phyloP scores from a whole-genome alignment of 768 basidiomycete genomes.

The Infundibulicybe gibba region DNA sequence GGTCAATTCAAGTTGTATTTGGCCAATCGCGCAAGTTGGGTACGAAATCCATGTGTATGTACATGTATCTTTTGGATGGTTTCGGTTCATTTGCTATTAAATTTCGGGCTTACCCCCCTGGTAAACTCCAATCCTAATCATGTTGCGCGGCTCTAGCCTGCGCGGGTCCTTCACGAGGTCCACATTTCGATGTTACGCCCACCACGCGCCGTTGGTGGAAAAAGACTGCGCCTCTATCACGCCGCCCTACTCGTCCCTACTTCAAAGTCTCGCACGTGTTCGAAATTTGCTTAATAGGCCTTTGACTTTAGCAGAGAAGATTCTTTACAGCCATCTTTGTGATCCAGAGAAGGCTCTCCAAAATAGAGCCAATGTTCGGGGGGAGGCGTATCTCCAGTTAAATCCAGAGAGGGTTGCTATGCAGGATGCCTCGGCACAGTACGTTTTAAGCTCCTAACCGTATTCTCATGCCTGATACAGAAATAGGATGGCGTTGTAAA shows the following conservation, averaged over 20 bases:
- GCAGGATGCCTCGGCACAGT: conserved; percentile 94
- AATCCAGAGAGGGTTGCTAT: conserved; percentile 93
- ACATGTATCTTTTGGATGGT: no score
- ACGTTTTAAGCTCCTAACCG: conserved; percentile 25
- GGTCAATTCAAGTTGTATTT: no score
- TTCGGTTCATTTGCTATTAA: no score
- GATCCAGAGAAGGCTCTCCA: conserved; percentile 73
- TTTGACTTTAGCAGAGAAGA: conserved; percentile 95
- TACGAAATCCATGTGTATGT: no score
- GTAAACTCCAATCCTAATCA: no score
- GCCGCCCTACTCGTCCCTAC: conserved; percentile 76
- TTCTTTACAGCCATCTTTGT: conserved; percentile 88
- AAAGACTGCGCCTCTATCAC: conserved; percentile 62
- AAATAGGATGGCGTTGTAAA: conserved; percentile 76
- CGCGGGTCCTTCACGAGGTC: no score
- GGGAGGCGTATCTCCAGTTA: conserved; percentile 87
- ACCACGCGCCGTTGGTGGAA: conserved; percentile 31
- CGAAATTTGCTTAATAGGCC: conserved; percentile 72
- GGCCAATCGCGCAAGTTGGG: no score
- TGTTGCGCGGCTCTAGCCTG: no score
- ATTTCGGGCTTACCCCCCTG: no score
- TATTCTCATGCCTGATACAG: conserved; percentile 6
- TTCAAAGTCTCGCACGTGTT: conserved; percentile 67
- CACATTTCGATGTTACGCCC: background rate
- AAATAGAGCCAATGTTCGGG: conserved; percentile 67